phyloP scores from a whole-genome alignment of 2,329 filamentous ascomycete species.

The Calonectria ilicicola region DNA sequence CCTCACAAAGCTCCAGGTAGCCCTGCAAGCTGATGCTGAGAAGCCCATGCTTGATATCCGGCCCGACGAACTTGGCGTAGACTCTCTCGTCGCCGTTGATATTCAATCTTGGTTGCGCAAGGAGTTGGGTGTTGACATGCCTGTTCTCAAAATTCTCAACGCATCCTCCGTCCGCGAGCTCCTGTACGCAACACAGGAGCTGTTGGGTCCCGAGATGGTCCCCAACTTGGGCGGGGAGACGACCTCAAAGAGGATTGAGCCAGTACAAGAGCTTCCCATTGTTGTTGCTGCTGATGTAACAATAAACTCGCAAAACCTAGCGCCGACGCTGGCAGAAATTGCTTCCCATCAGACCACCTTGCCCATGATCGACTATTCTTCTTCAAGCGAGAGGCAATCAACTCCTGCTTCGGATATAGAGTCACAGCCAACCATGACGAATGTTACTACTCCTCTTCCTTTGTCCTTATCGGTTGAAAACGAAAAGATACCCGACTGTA shows the following conservation, averaged over 20 bases:
- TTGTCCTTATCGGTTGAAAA: neutral
- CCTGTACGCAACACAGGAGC: neutral
- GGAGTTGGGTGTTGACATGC: conserved; percentile 56
- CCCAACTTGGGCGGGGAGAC: neutral
- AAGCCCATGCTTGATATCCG: neutral
- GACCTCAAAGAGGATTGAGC: neutral
- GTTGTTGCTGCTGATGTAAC: too few relatives aligned
- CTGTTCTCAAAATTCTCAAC: conserved; percentile 57
- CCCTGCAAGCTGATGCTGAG: neutral
- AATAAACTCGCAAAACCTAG: neutral
- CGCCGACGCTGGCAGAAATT: neutral
- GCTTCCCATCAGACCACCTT: neutral
- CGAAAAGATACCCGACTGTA: neutral
- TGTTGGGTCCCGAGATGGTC: neutral
- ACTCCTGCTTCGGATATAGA: neutral
- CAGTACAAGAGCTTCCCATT: neutral
- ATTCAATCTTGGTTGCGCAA: conserved; percentile 62
- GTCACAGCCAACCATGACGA: neutral
- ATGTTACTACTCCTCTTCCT: neutral
- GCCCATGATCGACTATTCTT: neutral
- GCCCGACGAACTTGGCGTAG: conserved; percentile 41
- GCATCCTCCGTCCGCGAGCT: neutral
- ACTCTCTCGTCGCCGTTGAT: conserved; percentile 50
- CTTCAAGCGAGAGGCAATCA: neutral
- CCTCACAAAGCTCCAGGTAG: neutral